Conservation (phyloP, 768 basidiomycete genomes). For the Tulasnella sp. region DNA sequence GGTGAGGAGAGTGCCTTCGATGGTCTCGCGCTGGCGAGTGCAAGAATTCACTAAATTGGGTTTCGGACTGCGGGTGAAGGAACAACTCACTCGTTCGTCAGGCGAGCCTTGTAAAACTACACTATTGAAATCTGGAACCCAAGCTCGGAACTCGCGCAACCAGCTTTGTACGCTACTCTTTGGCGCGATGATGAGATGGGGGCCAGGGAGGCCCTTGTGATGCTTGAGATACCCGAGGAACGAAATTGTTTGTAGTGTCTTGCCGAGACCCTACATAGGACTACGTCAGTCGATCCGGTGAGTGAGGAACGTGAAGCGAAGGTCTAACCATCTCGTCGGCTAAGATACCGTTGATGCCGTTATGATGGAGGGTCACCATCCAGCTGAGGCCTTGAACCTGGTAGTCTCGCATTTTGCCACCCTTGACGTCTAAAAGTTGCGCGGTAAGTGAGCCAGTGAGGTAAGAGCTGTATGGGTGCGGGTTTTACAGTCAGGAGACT, state of each 20-base stretch:
- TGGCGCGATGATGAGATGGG: constrained; percentile 96
- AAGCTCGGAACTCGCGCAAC: constrained; percentile 87
- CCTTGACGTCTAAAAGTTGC: constrained; percentile 70
- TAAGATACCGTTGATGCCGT: constrained; percentile 94
- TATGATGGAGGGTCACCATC: constrained; percentile 96
- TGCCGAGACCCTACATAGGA: constrained; percentile 78
- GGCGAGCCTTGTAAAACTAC: constrained; percentile 83
- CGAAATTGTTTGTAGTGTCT: constrained; percentile 96
- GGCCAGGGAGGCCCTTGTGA: constrained; percentile 72
- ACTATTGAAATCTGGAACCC: constrained; percentile 87
- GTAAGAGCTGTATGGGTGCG: not conserved
- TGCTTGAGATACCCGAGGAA: constrained; percentile 95
- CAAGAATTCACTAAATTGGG: not conserved
- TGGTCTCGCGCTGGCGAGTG: constrained; percentile 8
- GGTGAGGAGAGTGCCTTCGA: constrained; percentile 69
- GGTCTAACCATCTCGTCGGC: constrained; percentile 58
- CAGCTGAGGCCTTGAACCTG: constrained; percentile 96
- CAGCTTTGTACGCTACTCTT: constrained; percentile 98
- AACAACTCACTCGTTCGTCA: constrained; percentile 70
- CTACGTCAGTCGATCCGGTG: constrained; percentile 21
- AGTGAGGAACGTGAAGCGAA: not conserved
- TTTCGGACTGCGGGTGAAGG: not conserved
- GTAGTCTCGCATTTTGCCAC: constrained; percentile 84
- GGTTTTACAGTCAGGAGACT: constrained; percentile 81
- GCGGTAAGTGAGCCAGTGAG: not conserved